These are phyloP conservation scores for Tympanopsis confertula DNA, from an alignment of 2,329 filamentous ascomycete species.

Conservation along the genomic window DNA sequence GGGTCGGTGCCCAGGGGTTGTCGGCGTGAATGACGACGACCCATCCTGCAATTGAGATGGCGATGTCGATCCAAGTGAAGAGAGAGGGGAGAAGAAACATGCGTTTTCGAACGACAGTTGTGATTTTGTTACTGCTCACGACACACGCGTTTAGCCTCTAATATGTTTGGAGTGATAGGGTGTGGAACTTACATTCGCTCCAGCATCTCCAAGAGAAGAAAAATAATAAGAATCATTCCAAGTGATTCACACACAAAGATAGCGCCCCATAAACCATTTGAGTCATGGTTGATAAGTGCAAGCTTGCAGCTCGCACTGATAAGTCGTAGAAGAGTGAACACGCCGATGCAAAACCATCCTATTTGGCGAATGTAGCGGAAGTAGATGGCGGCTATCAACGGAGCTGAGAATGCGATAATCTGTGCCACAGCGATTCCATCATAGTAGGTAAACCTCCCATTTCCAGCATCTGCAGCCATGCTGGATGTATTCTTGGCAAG, in stretches of 20 bases:
- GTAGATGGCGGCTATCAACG: too few relatives aligned
- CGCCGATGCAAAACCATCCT: too few relatives aligned
- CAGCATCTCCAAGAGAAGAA: slow-evolving; percentile 5
- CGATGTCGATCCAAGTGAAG: slow-evolving; percentile 10
- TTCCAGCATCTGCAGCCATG: too few relatives aligned
- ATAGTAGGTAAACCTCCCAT: too few relatives aligned
- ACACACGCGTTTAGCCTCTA: too few relatives aligned
- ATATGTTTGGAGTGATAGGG: too few relatives aligned
- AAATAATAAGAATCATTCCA: slow-evolving; percentile 7
- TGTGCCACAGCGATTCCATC: too few relatives aligned
- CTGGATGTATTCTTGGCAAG: too few relatives aligned
- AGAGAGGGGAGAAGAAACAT: slow-evolving; percentile 8
- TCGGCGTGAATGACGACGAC: slow-evolving; percentile 5
- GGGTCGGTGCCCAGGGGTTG: slow-evolving; percentile 6
- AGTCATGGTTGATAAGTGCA: slow-evolving; percentile 6
- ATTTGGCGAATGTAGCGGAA: too few relatives aligned
- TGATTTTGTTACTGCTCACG: slow-evolving; percentile 5
- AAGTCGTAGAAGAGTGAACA: slow-evolving; percentile 9
- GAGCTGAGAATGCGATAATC: too few relatives aligned
- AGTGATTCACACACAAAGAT: slow-evolving; percentile 10
- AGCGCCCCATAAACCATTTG: slow-evolving; percentile 7
- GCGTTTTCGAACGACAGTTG: slow-evolving; percentile 4
- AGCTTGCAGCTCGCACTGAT: slow-evolving; percentile 9
- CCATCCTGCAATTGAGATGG: slow-evolving; percentile 8
- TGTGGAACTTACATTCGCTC: slow-evolving; percentile 7